Evolutionary conservation across 2,329 filamentous ascomycete genomes (phyloP), one percentile per base, ranked within the genome.

Genomic region (Pseudodiploospora longispora): DNA sequence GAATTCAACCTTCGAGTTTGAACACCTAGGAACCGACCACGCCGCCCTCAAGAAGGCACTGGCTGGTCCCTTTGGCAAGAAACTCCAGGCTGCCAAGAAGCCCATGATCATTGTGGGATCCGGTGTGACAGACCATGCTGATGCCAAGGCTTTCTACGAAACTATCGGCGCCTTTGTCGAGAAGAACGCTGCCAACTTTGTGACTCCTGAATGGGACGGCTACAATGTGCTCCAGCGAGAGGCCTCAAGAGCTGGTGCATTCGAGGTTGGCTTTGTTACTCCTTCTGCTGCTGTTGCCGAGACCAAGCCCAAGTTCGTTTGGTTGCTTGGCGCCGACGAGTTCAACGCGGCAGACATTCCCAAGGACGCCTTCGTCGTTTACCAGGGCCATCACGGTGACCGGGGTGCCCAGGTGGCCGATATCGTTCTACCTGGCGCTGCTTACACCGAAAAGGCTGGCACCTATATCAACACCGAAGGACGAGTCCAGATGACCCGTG

Each of bases 401-500:
- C 80, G 80, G 42, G 93, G 91, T 52, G 93, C 93, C 44, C 85
- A 94, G 68, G 80, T 96, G 49, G 93, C 93, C 40, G 91, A 98
- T 59, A 80, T 98, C 46, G 79, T 98, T 54, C 85, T 98, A 19
- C 93, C 93, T 29, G 91, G 89, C 54, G 89, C 89, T 41, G 89
- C 93, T 9, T 98, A 96, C 72, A 97, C 91, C 27, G 93, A 98
- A 73, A 98, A 97, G 75, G 81, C 85, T 27, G 90, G 82, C 48
- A 98, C 93, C 37, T 98, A 95, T 61, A 80, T 98, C 69, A 98
- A 97, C 79, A 97, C 93, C 0, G 93, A 98, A 68, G 93, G 93
- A 45, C 87, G 93, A 57, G 88, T 93, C 27, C 93, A 98, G 71
- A 85, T 95, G 74, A 93, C 87, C 43, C 86, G 93, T 53, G 84